Conservation (phyloP, 345 rosid species). For the Pistacia vera region DNA sequence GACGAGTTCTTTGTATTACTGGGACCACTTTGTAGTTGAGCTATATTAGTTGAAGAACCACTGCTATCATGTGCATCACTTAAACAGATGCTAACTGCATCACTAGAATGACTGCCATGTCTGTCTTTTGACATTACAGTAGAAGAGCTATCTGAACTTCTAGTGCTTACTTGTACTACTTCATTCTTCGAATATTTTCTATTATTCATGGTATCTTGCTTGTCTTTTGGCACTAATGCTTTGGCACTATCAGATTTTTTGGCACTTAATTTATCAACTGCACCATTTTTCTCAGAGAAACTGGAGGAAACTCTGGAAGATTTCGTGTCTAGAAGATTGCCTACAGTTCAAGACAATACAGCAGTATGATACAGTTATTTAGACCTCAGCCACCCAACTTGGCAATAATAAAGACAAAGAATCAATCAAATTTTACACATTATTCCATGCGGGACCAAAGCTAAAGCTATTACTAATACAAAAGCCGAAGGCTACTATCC, state of each 20-base stretch:
- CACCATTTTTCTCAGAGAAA: conserved; percentile 22
- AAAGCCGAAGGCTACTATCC: neutral
- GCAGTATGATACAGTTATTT: neutral
- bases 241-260: conserved; percentile 36
- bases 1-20: conserved; percentile 37
- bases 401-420: neutral
- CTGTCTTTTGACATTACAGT: conserved; percentile 31
- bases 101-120: conserved; percentile 19
- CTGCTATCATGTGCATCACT: conserved; percentile 25
- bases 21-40: conserved; percentile 32
- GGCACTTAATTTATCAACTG: conserved; percentile 22
- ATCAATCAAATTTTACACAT: neutral
- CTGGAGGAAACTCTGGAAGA: conserved; percentile 31
- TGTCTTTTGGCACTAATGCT: conserved; percentile 35
- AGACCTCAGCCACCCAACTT: neutral
- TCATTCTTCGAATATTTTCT: conserved; percentile 26
- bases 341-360: conserved; percentile 28
- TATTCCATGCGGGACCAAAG: too few relatives aligned
- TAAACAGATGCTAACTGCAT: neutral
- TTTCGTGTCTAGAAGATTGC: conserved; percentile 16
- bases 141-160: conserved; percentile 29
- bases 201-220: conserved; percentile 30
- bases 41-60: conserved; percentile 39
- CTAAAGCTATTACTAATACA: neutral
- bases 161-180: conserved; percentile 35